Evolutionary conservation across 176 grass and related monocot species (phyloP).

Genomic region (Thinopyrum elongatum): DNA sequence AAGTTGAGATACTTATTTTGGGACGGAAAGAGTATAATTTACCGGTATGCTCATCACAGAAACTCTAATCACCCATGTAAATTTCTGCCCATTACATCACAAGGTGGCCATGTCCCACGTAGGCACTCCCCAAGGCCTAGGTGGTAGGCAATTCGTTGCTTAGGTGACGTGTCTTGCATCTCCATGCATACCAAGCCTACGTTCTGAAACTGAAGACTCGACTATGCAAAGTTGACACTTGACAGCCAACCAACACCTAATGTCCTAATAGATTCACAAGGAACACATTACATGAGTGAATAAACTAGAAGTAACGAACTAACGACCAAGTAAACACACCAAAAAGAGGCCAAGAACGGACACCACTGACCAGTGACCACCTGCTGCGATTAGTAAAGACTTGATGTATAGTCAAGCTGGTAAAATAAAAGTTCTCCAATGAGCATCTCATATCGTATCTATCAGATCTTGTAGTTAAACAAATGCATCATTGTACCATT

Average conservation of each 20-base stretch:
- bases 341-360: neutral
- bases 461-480: neutral
- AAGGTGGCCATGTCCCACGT: too few species aligned
- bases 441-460: neutral
- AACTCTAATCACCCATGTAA: neutral
- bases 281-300: neutral
- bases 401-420: neutral
- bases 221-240: neutral
- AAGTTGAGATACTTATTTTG: too few species aligned
- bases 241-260: neutral
- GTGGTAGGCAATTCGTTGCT: too few species aligned
- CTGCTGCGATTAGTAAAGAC: neutral
- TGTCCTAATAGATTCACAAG: neutral
- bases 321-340: too few species aligned
- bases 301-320: too few species aligned
- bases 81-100: neutral
- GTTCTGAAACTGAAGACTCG: neutral
- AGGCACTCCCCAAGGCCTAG: too few species aligned
- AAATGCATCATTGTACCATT: conserved; percentile 10
- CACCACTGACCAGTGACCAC: neutral
- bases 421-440: neutral
- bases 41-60: too few species aligned
- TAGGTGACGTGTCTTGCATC: too few species aligned
- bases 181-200: neutral
- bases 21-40: too few species aligned